Conservation (phyloP, 2,329 filamentous ascomycete species). For the Colletotrichum sp. region DNA sequence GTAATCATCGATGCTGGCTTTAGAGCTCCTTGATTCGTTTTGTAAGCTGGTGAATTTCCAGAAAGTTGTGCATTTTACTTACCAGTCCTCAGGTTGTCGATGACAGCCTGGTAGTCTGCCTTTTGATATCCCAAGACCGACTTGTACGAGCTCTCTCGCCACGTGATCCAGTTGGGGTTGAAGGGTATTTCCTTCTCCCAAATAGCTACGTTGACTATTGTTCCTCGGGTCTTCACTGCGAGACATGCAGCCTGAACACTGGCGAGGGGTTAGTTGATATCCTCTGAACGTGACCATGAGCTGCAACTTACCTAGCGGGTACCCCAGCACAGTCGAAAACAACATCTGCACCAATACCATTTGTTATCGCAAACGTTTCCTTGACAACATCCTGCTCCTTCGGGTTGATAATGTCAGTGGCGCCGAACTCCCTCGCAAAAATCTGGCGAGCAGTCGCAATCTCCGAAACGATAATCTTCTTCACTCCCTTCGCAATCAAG, state of each 20-base stretch:
- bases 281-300: accelerated
- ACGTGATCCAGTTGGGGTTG: conserved; percentile 24
- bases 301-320: conserved; percentile 12
- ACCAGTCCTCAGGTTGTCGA: conserved; percentile 25
- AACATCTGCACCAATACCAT: conserved; percentile 24
- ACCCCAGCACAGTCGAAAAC: conserved; percentile 29
- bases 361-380: conserved; percentile 19
- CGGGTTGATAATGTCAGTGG: conserved; percentile 29
- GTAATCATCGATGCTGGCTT: conserved; percentile 60
- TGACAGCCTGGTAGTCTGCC: conserved; percentile 28
- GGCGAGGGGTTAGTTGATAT: not conserved
- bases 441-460: conserved; percentile 53
- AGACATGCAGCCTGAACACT: conserved; percentile 26
- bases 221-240: conserved; percentile 26
- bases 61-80: not conserved
- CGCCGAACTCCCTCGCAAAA: conserved; percentile 60
- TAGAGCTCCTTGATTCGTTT: conserved; percentile 26
- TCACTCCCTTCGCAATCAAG: conserved; percentile 57
- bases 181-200: conserved; percentile 28
- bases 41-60: accelerated
- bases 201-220: conserved; percentile 29
- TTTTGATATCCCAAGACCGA: conserved; percentile 24
- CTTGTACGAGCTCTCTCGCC: conserved; percentile 25
- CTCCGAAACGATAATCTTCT: conserved; percentile 63
- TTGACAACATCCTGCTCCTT: conserved; percentile 21